Evolutionary conservation across 495 filamentous ascomycete species (phyloP), one percentile per base, ranked within the genome.

Genomic region (Podospora anserina): DNA sequence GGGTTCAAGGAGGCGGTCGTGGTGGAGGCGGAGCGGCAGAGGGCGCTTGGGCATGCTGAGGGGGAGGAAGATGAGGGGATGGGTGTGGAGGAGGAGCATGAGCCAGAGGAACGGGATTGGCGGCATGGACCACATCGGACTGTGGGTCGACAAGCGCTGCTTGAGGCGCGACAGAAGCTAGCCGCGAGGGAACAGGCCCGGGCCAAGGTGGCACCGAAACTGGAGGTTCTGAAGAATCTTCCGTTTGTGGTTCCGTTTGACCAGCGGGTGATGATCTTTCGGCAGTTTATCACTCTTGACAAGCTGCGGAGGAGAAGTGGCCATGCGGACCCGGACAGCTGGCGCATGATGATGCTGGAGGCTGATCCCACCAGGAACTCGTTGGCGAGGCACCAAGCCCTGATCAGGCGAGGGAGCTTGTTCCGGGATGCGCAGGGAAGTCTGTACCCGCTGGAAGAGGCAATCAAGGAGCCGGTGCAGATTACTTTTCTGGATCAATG

Each of bases 401-500:
- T 87, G 61, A 95, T 99, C 65, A 84, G 87, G 57, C 83, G 95
- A 63, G 91, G 93, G 62, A 85, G 88, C 69, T 83, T 95, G 23
- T 98, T 98, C 74, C 84, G 90, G 26, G 93, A 97, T 79, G 95
- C 96, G 0, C 91, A 89, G 75, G 81, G 89, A 4, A 87, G 94
- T 65, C 97, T 96, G 72, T 97, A 96, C 77, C 76, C 83, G 2
- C 84, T 98, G 5, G 89, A 89, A 0, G 91, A 92, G 18, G 89
- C 89, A 1, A 82, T 99, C 66, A 98, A 98, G 74, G 94, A 99
- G 75, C 95, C 96, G 0, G 97, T 99, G 26, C 93, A 97, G 76
- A 98, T 99, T 71, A 94, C 91, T 16, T 99, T 98, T 72, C 91
- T 97, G 18, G 95, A 99, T 72, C 86, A 92, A 70, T 99, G 97